Conservation (phyloP, 1,284 basidiomycete genomes). For the Rhodotorula glutinis region DNA sequence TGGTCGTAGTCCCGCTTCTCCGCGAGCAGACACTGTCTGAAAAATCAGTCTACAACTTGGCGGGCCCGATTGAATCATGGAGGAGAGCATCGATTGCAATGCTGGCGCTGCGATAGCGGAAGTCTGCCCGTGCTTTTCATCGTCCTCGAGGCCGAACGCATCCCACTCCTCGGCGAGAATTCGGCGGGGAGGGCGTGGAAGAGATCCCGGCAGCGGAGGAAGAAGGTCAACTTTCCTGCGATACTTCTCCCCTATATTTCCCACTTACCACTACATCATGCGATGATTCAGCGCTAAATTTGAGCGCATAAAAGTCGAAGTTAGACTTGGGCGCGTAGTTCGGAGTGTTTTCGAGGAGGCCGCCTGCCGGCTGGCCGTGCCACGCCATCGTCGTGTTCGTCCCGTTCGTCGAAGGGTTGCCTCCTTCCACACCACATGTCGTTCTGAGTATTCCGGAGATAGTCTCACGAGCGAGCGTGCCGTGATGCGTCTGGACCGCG, state of each 20-base stretch:
- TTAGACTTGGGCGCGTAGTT: slow-evolving; percentile 50
- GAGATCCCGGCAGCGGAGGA: slow-evolving; percentile 43
- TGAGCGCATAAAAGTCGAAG: slow-evolving; percentile 57
- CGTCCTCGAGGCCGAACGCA: slow-evolving; percentile 55
- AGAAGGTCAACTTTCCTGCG: neutral
- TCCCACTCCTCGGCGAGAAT: slow-evolving; percentile 48
- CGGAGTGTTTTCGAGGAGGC: slow-evolving; percentile 17
- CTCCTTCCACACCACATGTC: no score
- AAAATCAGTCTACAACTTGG: no score
- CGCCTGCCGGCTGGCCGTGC: slow-evolving; percentile 27
- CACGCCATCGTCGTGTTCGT: slow-evolving; percentile 31
- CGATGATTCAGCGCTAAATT: slow-evolving; percentile 34
- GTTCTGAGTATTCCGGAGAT: no score
- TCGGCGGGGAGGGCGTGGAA: slow-evolving; percentile 60
- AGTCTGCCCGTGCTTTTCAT: no score
- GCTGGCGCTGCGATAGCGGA: no score
- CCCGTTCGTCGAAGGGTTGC: slow-evolving; percentile 23
- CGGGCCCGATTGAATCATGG: no score
- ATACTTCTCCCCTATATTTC: no score
- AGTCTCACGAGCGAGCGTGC: no score
- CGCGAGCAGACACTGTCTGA: no score
- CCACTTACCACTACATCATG: slow-evolving; percentile 47
- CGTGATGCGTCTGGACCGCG: no score
- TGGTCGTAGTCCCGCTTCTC: no score
- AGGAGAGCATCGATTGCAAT: no score